phyloP scores from a whole-genome alignment of 352 stramenopile species.

The Globisporangium carolinianum region DNA sequence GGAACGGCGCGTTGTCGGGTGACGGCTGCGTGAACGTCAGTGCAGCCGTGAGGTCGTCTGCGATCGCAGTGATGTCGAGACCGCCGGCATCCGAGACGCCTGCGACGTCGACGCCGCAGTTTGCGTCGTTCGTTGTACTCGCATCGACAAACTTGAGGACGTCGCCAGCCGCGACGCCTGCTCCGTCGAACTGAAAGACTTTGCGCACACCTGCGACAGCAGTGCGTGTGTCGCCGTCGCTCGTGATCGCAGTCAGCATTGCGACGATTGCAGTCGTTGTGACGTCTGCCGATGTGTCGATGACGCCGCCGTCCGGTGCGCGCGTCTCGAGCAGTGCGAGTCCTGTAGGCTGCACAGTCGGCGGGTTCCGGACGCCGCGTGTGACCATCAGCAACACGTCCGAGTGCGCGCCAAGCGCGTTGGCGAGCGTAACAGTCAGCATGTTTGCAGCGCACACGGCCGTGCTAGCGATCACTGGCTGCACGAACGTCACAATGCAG shows the following conservation, averaged over 20 bases:
- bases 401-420: slow-evolving; percentile 29
- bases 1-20: slow-evolving; percentile 26
- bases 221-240: slow-evolving; percentile 33
- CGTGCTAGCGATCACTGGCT: slow-evolving; percentile 21
- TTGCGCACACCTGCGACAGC: slow-evolving; percentile 45
- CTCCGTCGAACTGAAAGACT: slow-evolving; percentile 40
- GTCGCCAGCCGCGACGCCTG: slow-evolving; percentile 26
- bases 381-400: slow-evolving; percentile 29
- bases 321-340: slow-evolving; percentile 19
- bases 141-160: slow-evolving; percentile 60
- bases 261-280: slow-evolving; percentile 6
- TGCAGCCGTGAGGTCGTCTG: slow-evolving; percentile 12
- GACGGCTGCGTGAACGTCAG: slow-evolving; percentile 47
- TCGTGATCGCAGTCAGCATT: slow-evolving; percentile 29
- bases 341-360: slow-evolving; percentile 22
- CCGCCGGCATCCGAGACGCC: slow-evolving; percentile 49
- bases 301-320: slow-evolving; percentile 34
- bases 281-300: slow-evolving; percentile 37
- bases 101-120: slow-evolving; percentile 30
- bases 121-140: slow-evolving; percentile 42
- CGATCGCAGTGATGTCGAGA: slow-evolving; percentile 19
- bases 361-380: slow-evolving; percentile 34
- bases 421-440: slow-evolving; percentile 26
- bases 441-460: slow-evolving; percentile 25
- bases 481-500: slow-evolving; percentile 27